These are phyloP conservation scores for Biscutella laevigata DNA, from an alignment of 441 rosid species.

Conservation along the genomic window DNA sequence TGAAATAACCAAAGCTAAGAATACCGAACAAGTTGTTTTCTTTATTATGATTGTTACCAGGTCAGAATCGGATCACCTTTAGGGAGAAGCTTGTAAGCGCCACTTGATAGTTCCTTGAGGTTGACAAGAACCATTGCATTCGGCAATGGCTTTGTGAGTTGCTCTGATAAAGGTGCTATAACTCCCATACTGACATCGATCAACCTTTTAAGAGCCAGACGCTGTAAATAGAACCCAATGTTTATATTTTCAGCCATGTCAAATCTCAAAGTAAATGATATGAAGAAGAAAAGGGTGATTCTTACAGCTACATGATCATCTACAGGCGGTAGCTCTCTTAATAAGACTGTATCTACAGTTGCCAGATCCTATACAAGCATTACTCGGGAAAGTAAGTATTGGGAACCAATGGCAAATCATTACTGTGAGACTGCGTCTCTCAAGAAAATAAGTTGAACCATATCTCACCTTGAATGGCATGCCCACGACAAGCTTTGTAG, in stretches of 20 bases:
- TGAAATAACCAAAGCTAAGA: constrained; percentile 25
- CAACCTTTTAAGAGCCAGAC: constrained; percentile 84
- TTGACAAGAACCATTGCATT: constrained; percentile 86
- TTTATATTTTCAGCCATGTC: constrained; percentile 6
- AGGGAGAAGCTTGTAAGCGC: constrained; percentile 88
- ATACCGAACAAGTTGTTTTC: background rate
- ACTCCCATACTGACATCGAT: constrained; percentile 90
- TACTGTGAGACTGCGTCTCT: background rate
- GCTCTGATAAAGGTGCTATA: constrained; percentile 80
- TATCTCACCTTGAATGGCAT: constrained; percentile 76
- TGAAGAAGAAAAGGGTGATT: constrained; percentile 10
- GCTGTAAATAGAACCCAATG: constrained; percentile 37
- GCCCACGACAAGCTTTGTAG: constrained; percentile 75
- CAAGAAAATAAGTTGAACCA: background rate
- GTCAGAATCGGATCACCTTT: constrained; percentile 46
- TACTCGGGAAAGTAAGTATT: constrained; percentile 1
- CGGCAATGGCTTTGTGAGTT: constrained; percentile 85
- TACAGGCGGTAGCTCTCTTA: constrained; percentile 72
- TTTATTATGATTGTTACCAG: background rate
- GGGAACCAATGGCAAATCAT: background rate
- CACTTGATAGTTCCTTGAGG: constrained; percentile 74
- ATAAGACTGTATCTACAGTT: constrained; percentile 70
- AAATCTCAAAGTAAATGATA: background rate
- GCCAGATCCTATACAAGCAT: constrained; percentile 57
- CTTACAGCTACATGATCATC: constrained; percentile 81